Conservation (phyloP, 2,329 filamentous ascomycete genomes). For the Phyllosticta capitalensis region DNA sequence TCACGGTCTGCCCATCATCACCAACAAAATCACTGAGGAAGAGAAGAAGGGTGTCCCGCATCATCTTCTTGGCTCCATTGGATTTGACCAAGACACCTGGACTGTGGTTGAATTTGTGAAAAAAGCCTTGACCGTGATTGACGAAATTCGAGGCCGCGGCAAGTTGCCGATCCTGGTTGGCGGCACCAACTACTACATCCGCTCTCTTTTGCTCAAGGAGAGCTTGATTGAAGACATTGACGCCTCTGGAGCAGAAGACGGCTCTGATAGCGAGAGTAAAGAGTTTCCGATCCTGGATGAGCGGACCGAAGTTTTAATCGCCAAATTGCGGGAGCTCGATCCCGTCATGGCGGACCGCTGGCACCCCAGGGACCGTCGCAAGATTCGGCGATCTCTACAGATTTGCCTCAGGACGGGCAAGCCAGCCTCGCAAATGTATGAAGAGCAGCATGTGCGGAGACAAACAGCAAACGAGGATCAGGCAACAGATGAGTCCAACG, state of each 20-base stretch:
- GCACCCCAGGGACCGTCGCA: conserved; percentile 88
- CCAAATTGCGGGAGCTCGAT: conserved; percentile 69
- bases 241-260: conserved; percentile 21
- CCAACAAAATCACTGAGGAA: conserved; percentile 72
- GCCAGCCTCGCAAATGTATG: conserved; percentile 77
- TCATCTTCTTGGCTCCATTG: conserved; percentile 74
- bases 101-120: conserved; percentile 67
- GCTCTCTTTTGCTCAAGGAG: conserved; percentile 75
- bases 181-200: conserved; percentile 91
- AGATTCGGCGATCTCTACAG: conserved; percentile 80
- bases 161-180: conserved; percentile 85
- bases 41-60: conserved; percentile 77
- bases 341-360: conserved; percentile 81
- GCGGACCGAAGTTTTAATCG: conserved; percentile 60
- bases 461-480: conserved; percentile 8
- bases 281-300: conserved; percentile 61
- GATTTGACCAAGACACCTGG: conserved; percentile 71
- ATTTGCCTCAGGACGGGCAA: conserved; percentile 79
- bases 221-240: conserved; percentile 41
- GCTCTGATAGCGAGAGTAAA: conserved; percentile 4
- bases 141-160: conserved; percentile 67
- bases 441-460: conserved; percentile 51
- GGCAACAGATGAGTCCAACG: background rate
- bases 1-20: conserved; percentile 81
- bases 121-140: conserved; percentile 59